Base-by-base conservation (phyloP, 345 rosid species). In the Rhizophora apiculata region DNA sequence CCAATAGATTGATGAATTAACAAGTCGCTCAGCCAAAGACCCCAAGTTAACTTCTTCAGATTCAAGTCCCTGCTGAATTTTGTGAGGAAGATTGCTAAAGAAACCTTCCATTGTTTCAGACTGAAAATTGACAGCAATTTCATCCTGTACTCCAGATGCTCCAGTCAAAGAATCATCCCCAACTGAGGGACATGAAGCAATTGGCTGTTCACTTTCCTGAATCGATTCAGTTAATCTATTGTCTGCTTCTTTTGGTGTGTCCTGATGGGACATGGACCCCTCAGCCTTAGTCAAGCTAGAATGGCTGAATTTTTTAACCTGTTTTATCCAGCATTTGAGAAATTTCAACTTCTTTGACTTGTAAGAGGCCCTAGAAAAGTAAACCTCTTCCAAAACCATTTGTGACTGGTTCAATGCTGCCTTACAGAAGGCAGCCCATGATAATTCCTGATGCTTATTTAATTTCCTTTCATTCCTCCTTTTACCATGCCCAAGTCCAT, bases 321-420 rank as follows among this genome's bases (percentile, higher is more conserved):
- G 96, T 71, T 88, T 92, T 82, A 88, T 83, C 97, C 97, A 95
- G 78, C 96, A 95, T 85, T 85, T 95, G 49, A 95, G 71, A 85
- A 95, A 95, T 74, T 86, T 88, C 72, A 83, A 72, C 68, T 88
- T 92, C 89, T 95, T 95, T 0, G 86, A 92, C 63, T 74, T 82
- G 70, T 68, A 68, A 71, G 71, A 76, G 68, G 64, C 82, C 79
- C 83, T 84, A 18, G 84, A 73, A 71, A 84, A 83, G 71, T 79
- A 95, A 48, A 76, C 65, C 62, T 82, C 89, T 79, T 85, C 99
- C 49, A 95, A 53, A 68, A 86, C 84, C 43, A 90, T 64, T 53
- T 78, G 81, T 26, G 71, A 75, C 68, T 77, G 82, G 56, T 81
- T 84, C 37, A 68, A 66, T 29, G 90, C 89, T 59, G 82, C 85